Base-by-base conservation (phyloP, 2,329 filamentous ascomycete genomes). In the Macrophomina phaseolina region DNA sequence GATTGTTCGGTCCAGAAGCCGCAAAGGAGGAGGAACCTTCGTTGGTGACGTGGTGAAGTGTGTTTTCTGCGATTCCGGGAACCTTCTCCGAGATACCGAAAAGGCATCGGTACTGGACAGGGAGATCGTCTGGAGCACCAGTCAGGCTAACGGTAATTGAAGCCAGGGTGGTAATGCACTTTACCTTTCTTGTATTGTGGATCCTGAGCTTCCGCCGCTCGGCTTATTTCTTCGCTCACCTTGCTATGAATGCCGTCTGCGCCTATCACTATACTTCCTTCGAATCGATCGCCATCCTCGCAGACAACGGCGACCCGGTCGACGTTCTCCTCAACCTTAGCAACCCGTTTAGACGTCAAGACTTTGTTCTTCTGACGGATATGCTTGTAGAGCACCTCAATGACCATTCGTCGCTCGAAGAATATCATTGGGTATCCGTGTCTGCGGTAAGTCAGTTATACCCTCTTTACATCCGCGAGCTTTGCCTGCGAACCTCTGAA, bases 361-460 rank as follows among this genome's bases (percentile, higher is more conserved):
- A 74, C 30, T 61, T 68, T 71, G 14, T 67, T 56, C 18, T 73
- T 71, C 34, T 74, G 69, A 14, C 69, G 48, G 51, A 72, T 69
- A 4, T 70, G 69, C 12, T 73, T 60, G 38, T 73, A 72, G 2
- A 77, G 55, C 8, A 69, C 70, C 63, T 71, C 60, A 30, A 67
- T 45, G 8, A 67, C 45, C 65, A 67, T 67, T 18, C 60, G 58
- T 12, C 66, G 62, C 52, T 67, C 40, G 40, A 67, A 51, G 32
- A 67, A 67, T 38, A 67, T 52, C 40, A 64, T 67, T 14, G 56
- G 56, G 30, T 67, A 67, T 1, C 71, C 70, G 48, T 70, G 60
- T 8, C 60, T 63, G 16, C 18, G 30, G 23, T 38, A 38, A 38
- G 36, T 12, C 36, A 12, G 7, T 7, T 12, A 12, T 38, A 0